Evolutionary conservation across 306 rosid species (phyloP), one percentile per base, ranked within the genome.

Genomic region (Fragaria nilgerrensis): DNA sequence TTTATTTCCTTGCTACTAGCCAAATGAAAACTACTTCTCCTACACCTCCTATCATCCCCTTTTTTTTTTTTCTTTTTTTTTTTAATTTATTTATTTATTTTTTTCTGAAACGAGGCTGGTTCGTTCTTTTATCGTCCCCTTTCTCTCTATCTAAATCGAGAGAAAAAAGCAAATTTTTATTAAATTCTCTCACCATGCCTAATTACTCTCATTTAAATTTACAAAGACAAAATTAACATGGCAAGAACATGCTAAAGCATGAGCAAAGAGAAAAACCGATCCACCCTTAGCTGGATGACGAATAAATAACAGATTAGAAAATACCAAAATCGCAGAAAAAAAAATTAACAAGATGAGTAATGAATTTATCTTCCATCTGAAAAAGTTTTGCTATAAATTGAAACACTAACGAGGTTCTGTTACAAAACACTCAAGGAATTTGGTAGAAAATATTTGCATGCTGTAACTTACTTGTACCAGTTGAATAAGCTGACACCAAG

Each of bases 401-500:
- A 65, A 65, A 17, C 47, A 62, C 4, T 15, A 25, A 61, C 8
- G 0, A 27, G 68, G n/a, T 14, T 62, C 16, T 59, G 36, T 59
- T 23, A 23, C 29, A 12, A 62, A 29, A 29, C n/a, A 36, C 45
- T 65, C 25, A 36, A 8, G n/a, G 11, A 68, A n/a, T n/a, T 41
- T 39, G 32, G 9, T 68, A 43, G 71, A 17, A 13, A n/a, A 68
- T 5, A 39, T 20, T 2, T 6, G 17, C 56, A 20, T 72, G 86
- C 52, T 16, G 68, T 68, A 76, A 90, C 98, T 89, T 90, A 95
- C 99, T 95, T 95, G 97, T 89, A 92, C 97, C 90, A 88, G 81
- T 95, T 95, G 86, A 95, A 95, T 85, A 95, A 86, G 82, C 97
- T 45, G 79, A 95, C 99, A 82, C 99, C 99, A 86, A 90, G 5